A percentile compares a stretch with the other conserved stretches of the same genome.
phyloP scores from a whole-genome alignment of 441 rosid genomes.

The Jatropha multifida region DNA sequence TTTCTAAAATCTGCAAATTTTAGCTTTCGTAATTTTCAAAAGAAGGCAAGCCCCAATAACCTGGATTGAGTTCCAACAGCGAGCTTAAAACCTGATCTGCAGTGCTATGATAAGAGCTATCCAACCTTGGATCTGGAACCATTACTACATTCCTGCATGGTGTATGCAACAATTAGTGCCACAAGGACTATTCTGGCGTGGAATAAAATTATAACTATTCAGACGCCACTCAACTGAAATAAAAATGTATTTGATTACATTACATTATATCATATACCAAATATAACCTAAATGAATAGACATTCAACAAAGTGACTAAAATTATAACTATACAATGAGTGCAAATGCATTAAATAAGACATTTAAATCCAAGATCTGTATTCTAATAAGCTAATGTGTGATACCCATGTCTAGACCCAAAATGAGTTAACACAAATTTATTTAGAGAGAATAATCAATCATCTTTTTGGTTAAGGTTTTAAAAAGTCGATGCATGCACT shows the following conservation, averaged over 20 bases:
- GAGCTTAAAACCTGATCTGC: constrained; percentile 80
- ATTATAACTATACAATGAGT: background rate
- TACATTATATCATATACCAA: no score
- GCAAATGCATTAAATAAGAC: background rate
- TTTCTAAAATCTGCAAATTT: constrained; percentile 1
- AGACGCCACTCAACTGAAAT: no score
- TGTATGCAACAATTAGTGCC: background rate
- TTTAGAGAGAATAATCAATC: background rate
- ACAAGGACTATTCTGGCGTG: background rate
- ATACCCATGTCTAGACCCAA: background rate
- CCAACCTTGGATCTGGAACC: constrained; percentile 90
- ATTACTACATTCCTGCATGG: constrained; percentile 60
- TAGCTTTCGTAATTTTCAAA: constrained; percentile 42
- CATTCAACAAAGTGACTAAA: background rate
- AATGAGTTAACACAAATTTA: background rate
- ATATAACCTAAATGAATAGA: background rate
- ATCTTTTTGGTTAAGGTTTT: background rate
- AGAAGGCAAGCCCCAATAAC: constrained; percentile 69
- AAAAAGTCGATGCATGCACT: background rate
- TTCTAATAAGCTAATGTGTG: background rate
- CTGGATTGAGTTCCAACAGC: constrained; percentile 61
- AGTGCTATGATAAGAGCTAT: constrained; percentile 48
- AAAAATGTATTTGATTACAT: no score
- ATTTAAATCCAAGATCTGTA: background rate
- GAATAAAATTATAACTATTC: background rate